Evolutionary conservation across 306 rosid species (phyloP).

Genomic region (Cotoneaster glaucophyllus): DNA sequence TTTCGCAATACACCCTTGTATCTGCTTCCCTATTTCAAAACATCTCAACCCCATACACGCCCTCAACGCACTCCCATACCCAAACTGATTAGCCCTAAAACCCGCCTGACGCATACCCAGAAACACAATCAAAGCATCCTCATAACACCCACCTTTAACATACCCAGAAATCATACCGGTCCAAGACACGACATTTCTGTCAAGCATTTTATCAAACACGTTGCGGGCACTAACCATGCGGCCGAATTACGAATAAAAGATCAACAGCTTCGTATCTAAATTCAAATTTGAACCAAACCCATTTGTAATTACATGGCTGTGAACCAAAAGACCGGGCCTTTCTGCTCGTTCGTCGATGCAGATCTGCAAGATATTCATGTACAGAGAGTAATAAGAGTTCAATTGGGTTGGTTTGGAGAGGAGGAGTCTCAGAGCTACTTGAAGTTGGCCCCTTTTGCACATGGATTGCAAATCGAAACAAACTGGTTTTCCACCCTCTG

Average conservation of each 20-base stretch:
- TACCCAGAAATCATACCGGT: constrained; percentile 31
- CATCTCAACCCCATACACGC: constrained; percentile 24
- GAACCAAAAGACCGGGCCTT: constrained; percentile 23
- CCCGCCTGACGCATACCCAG: constrained; percentile 16
- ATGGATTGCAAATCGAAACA: constrained; percentile 1
- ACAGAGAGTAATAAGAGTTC: constrained; percentile 3
- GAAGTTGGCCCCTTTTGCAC: not conserved
- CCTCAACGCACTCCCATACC: constrained; percentile 25
- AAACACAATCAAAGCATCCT: constrained; percentile 22
- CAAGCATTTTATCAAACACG: constrained; percentile 27
- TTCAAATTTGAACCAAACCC: constrained; percentile 25
- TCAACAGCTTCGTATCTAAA: constrained; percentile 16
- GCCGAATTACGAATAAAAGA: constrained; percentile 9
- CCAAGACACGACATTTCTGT: constrained; percentile 30
- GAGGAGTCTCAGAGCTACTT: not conserved
- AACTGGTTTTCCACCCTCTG: too few species aligned
- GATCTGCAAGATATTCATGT: constrained; percentile 18
- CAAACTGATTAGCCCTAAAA: constrained; percentile 26
- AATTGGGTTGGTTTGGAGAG: not conserved
- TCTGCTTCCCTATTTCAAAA: constrained; percentile 21
- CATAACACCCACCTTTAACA: constrained; percentile 14
- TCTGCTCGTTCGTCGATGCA: constrained; percentile 18
- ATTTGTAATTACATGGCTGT: constrained; percentile 11
- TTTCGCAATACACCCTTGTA: constrained; percentile 23
- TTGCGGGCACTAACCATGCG: constrained; percentile 5